Conservation (phyloP, 805 yeast genomes). For the Lachancea sp. region DNA sequence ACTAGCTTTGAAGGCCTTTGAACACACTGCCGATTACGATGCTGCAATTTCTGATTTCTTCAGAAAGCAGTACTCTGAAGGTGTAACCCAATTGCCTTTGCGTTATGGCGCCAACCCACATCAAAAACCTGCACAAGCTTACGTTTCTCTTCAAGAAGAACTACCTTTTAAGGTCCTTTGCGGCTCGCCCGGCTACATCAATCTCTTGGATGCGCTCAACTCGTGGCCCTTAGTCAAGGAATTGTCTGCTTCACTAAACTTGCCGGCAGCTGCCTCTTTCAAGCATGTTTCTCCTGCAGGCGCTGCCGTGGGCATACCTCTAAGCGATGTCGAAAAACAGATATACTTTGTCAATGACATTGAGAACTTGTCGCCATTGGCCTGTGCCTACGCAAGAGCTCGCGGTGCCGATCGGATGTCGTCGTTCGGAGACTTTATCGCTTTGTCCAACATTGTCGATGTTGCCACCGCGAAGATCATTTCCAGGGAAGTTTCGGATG, state of each 20-base stretch:
- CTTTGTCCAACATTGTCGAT: conserved; percentile 93
- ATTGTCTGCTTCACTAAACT: conserved; percentile 83
- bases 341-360: conserved; percentile 92
- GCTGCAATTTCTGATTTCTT: conserved; percentile 93
- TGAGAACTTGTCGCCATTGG: conserved; percentile 92
- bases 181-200: conserved; percentile 97
- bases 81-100: conserved; percentile 79
- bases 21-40: conserved; percentile 97
- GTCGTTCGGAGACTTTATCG: conserved; percentile 97
- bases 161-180: conserved; percentile 89
- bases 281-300: conserved; percentile 99
- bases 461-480: conserved; percentile 94
- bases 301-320: conserved; percentile 94
- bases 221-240: conserved; percentile 99
- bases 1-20: conserved; percentile 93
- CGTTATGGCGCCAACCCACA: conserved; percentile 99
- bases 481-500: conserved; percentile 95
- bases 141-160: conserved; percentile 71
- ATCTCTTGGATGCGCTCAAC: conserved; percentile 91
- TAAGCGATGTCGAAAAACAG: conserved; percentile 85
- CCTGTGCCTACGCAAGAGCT: conserved; percentile 97
- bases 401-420: conserved; percentile 99
- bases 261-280: conserved; percentile 98
- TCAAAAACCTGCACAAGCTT: conserved; percentile 99
- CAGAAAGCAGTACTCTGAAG: conserved; percentile 94